phyloP scores from a whole-genome alignment of 768 basidiomycete genomes.

The Lepiota venenata region DNA sequence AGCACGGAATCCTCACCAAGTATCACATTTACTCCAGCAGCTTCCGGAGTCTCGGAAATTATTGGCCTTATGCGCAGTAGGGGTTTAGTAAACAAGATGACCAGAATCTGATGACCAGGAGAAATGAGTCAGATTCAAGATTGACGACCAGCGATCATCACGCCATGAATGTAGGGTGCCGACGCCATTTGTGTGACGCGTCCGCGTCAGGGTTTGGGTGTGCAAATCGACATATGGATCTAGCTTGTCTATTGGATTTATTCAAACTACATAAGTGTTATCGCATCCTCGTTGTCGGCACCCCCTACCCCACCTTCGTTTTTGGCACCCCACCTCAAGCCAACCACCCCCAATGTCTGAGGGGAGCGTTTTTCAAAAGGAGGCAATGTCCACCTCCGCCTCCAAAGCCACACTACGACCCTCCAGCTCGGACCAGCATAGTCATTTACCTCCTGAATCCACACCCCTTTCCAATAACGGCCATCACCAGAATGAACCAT shows the following conservation, averaged over 20 bases:
- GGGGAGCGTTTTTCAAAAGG: conserved; percentile 9
- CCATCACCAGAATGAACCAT: neutral
- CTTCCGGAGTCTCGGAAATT: no score
- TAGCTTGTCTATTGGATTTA: neutral
- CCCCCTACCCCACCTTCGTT: neutral
- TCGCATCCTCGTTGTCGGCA: no score
- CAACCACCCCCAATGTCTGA: conserved; percentile 8
- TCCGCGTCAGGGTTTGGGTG: neutral
- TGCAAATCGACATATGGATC: neutral
- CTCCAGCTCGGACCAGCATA: neutral
- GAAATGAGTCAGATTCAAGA: no score
- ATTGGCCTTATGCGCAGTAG: no score
- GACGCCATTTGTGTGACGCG: neutral
- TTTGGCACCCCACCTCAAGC: neutral
- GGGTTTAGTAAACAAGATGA: no score
- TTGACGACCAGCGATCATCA: no score
- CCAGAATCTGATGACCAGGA: no score
- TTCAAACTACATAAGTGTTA: neutral
- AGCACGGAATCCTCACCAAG: no score
- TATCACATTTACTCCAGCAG: no score
- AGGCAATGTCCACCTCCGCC: neutral
- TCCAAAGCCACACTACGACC: neutral
- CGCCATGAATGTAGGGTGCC: neutral
- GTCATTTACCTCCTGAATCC: neutral
- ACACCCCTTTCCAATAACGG: neutral